Base-by-base conservation (phyloP, 2,329 filamentous ascomycete species). In the Plenodomus biglobosus region DNA sequence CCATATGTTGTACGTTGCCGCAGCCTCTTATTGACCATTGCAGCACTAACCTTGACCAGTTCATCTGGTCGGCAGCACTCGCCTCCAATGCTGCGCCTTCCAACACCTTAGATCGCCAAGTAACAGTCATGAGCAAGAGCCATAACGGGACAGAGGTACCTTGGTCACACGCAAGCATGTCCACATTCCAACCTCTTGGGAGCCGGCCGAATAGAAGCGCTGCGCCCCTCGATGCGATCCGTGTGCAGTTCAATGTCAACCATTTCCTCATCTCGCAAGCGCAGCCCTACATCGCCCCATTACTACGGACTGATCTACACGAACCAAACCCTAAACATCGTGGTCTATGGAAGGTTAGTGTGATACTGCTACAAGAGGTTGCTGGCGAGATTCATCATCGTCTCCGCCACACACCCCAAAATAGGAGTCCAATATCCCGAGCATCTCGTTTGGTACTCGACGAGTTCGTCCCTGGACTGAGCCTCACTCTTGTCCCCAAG, bases 201-300 rank as follows among this genome's bases (percentile, higher is more conserved):
- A 32, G 27, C 11, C 27, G 27, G 27, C 27, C 27, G 13, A 10
- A 15, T 32, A 6, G 13, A 3, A 32, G 15, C 3, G 27, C 27
- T 32, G 6, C 81, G 0, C 84, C 84, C 0, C 79, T 94, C 1
- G 80, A 84, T 44, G 83, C 89, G 34, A 85, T 94, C 22, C 84
- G 87, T 6, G 87, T 92, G 73, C 81, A 92, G 10, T 94, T 94
- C 79, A 95, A 95, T 68, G 89, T 95, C 44, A 95, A 96, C 67
- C 92, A 96, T 75, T 96, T 95, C 73, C 90, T 97, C 56, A 85
- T 97, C 58, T 94, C 88, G 56, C 92, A 96, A 75, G 91, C 92
- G 1, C 82, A 92, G 2, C 92, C 92, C 0, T 96, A 95, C 70
- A 78, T 96, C 15, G 86, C 92, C 21, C 92, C 92, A 0, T 94